These are phyloP conservation scores for Saprolegnia parasitica DNA, from an alignment of 352 stramenopile genomes.

Conservation along the genomic window DNA sequence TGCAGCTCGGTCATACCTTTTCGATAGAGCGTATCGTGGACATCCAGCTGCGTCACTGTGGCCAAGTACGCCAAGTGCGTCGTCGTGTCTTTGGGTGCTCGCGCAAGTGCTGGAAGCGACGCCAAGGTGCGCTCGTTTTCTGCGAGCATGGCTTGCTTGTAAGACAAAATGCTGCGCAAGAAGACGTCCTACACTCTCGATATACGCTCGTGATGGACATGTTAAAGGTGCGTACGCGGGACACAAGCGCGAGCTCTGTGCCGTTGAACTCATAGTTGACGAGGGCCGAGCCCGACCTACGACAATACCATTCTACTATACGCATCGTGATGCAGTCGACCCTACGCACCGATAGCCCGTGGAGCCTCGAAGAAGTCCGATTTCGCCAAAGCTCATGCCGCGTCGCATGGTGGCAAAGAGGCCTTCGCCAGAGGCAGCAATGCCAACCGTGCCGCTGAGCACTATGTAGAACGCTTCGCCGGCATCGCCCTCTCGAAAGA, in stretches of 20 bases:
- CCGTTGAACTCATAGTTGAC: slow-evolving; percentile 48
- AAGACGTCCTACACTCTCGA: slow-evolving; percentile 43
- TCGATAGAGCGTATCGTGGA: slow-evolving; percentile 43
- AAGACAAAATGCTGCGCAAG: slow-evolving; percentile 56
- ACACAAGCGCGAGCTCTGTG: slow-evolving; percentile 53
- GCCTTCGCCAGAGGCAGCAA: slow-evolving; percentile 61
- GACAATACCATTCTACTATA: not conserved
- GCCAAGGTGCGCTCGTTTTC: slow-evolving; percentile 51
- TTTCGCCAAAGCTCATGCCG: slow-evolving; percentile 63
- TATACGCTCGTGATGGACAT: too few species aligned
- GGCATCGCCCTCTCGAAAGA: slow-evolving; percentile 66
- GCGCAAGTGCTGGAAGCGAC: slow-evolving; percentile 45
- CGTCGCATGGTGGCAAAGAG: slow-evolving; percentile 65
- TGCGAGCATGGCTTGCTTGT: slow-evolving; percentile 62
- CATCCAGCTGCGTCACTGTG: slow-evolving; percentile 41
- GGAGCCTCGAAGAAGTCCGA: slow-evolving; percentile 52
- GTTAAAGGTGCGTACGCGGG: slow-evolving; percentile 36
- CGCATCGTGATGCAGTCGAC: slow-evolving; percentile 32
- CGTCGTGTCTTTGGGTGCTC: slow-evolving; percentile 43
- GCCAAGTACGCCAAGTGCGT: slow-evolving; percentile 64
- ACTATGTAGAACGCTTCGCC: slow-evolving; percentile 72
- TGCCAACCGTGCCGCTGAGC: slow-evolving; percentile 53
- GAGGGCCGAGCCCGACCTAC: slow-evolving; percentile 52
- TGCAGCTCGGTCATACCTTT: slow-evolving; percentile 22
- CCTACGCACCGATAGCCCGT: slow-evolving; percentile 17